Percentiles rank a stretch among this genome's conserved stretches.
These are phyloP conservation scores for Auricularia heimuer DNA, from an alignment of 768 basidiomycete species.

Conservation along the genomic window DNA sequence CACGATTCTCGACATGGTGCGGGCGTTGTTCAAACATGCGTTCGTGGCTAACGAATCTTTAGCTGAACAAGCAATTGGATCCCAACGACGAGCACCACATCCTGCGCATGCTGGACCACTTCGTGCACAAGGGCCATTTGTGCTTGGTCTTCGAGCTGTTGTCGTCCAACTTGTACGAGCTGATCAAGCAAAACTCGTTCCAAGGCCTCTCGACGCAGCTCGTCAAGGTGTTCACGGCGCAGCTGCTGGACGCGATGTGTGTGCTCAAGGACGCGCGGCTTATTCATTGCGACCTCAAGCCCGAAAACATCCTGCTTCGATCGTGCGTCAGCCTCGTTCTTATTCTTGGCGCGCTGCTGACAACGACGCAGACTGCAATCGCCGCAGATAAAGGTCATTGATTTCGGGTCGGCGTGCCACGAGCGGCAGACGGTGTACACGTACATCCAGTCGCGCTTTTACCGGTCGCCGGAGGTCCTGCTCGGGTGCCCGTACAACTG, in stretches of 20 bases:
- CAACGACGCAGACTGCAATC: constrained; percentile 65
- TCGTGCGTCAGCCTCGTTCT: constrained; percentile 18
- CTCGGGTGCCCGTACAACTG: constrained; percentile 91
- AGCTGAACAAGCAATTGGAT: constrained; percentile 84
- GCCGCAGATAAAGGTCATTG: constrained; percentile 97
- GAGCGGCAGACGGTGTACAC: constrained; percentile 99
- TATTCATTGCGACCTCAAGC: constrained; percentile 98
- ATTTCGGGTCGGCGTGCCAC: constrained; percentile 98
- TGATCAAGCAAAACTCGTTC: constrained; percentile 99
- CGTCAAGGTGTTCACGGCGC: constrained; percentile 97
- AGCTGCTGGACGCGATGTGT: constrained; percentile 84
- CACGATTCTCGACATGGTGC: constrained; percentile 76
- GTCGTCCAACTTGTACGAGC: constrained; percentile 94
- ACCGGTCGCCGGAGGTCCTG: constrained; percentile 94
- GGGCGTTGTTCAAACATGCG: constrained; percentile 17
- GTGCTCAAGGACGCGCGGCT: constrained; percentile 91
- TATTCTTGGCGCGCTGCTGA: constrained; percentile 4
- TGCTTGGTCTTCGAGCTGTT: constrained; percentile 97
- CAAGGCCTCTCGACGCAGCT: constrained; percentile 93
- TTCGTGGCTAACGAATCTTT: constrained; percentile 30
- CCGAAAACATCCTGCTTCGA: constrained; percentile 95
- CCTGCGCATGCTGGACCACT: constrained; percentile 86
- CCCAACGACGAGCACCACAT: constrained; percentile 95
- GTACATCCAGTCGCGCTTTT: constrained; percentile 98
- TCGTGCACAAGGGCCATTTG: constrained; percentile 92